Evolutionary conservation across 495 filamentous ascomycete genomes (phyloP), one percentile per base, ranked within the genome.

Genomic region (Barbatosphaeria neglecta): DNA sequence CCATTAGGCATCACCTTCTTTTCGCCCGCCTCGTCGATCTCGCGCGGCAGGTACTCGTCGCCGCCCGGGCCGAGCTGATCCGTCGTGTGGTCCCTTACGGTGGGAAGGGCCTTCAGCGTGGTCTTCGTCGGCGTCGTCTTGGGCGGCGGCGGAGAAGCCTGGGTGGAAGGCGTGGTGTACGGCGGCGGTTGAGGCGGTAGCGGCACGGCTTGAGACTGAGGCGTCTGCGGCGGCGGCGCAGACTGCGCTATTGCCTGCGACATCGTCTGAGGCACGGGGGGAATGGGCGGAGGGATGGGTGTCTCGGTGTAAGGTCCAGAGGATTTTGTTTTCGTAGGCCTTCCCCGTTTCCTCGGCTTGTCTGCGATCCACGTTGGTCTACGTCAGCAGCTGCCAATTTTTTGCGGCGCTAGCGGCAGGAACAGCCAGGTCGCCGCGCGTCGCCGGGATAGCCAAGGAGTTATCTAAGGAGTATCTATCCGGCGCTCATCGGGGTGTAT

Each of bases 21-120:
- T 66, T 99, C 92, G 22, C 92, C 92, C 3, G 82, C 83, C 28
- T 86, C 87, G 61, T 99, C 93, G 45, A 81, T 86, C 66, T 99
- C 92, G 49, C 93, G 82, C 23, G 90, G 87, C 20, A 97, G 76
- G 60, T 96, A 99, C 68, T 99, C 92, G 59, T 97, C 93, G n/a
- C 84, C 83, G 59, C 88, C 87, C 9, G 83, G 75, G 24, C 82
- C 87, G 41, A 99, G 80, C 59, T 96, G 90, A 64, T 99, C 92
- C 4, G 93, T 97, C 9, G 92, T 99, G 59, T 99, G 92, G 58
- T 99, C 92, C 49, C 92, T 72, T 11, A 97, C 93, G 13, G 92
- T 97, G 19, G 92, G 92, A 18, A 99, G 74, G 0, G 92, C 92
- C 66, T 99, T 99, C 51, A 99, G 72, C 9, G 90, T 83, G 19